phyloP scores from a whole-genome alignment of 2,329 filamentous ascomycete genomes.

The Eutypella sp. region DNA sequence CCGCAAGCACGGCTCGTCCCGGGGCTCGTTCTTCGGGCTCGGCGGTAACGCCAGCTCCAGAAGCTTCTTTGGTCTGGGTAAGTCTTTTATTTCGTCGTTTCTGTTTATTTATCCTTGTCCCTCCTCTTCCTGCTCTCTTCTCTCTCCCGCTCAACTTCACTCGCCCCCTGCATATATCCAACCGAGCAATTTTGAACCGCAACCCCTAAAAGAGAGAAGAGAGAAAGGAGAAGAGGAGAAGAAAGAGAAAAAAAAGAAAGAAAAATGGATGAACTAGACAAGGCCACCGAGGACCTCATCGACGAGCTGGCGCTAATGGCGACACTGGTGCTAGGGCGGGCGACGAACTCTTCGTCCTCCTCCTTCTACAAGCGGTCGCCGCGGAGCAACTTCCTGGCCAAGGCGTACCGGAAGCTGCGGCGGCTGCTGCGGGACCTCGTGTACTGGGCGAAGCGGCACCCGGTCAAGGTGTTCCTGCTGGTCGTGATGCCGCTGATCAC shows the following conservation, averaged over 20 bases:
- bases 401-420: constrained; percentile 69
- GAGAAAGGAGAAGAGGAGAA: no score
- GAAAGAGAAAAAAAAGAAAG: no score
- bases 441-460: constrained; percentile 77
- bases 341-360: constrained; percentile 48
- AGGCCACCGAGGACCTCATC: no score
- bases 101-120: neutral
- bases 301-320: no score
- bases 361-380: constrained; percentile 77
- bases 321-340: no score
- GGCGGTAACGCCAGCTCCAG: constrained; percentile 24
- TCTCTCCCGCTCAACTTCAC: no score
- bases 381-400: constrained; percentile 70
- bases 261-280: no score
- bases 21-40: constrained; percentile 23
- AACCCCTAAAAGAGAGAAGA: no score
- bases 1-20: constrained; percentile 8
- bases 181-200: no score
- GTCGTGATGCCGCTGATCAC: constrained; percentile 84
- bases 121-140: neutral
- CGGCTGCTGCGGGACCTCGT: constrained; percentile 75
- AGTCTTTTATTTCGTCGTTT: constrained; percentile 1
- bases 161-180: no score
- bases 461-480: constrained; percentile 80
- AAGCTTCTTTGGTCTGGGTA: constrained; percentile 28